A percentile compares a stretch with the other conserved stretches of the same genome.
Conservation (phyloP, 2,329 filamentous ascomycete species). For the Calonectria montana region DNA sequence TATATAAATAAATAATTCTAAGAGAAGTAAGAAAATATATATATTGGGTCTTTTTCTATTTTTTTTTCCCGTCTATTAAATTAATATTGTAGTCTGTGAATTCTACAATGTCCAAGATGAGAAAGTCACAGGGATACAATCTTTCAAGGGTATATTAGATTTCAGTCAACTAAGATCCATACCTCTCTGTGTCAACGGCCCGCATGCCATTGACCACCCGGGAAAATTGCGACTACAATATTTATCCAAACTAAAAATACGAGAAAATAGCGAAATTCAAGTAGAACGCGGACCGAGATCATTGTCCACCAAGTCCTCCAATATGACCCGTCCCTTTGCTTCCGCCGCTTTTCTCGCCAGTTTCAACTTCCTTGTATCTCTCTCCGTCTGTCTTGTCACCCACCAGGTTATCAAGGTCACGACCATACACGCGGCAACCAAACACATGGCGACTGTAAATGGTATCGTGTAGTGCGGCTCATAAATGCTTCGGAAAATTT, state of each 20-base stretch:
- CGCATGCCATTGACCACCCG: background rate
- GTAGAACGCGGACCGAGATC: background rate
- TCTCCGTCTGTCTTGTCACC: constrained; percentile 7
- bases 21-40: too few species aligned
- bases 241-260: too few species aligned
- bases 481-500: constrained; percentile 17
- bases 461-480: constrained; percentile 12
- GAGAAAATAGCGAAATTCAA: background rate
- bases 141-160: too few species aligned
- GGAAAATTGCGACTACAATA: background rate
- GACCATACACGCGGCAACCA: constrained; percentile 4
- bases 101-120: too few species aligned
- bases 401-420: constrained; percentile 13
- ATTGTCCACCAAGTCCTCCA: background rate
- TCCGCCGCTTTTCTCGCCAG: constrained; percentile 1
- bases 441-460: constrained; percentile 11
- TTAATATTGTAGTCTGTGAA: too few species aligned
- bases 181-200: too few species aligned
- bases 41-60: too few species aligned
- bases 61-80: too few species aligned
- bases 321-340: background rate
- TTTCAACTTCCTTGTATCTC: constrained; percentile 3
- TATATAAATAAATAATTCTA: too few species aligned
- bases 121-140: too few species aligned
- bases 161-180: too few species aligned